A percentile compares a stretch with the other conserved stretches of the same genome.
Conservation (phyloP, 2,329 filamentous ascomycete species). For the Dactylellina parvicollis region DNA sequence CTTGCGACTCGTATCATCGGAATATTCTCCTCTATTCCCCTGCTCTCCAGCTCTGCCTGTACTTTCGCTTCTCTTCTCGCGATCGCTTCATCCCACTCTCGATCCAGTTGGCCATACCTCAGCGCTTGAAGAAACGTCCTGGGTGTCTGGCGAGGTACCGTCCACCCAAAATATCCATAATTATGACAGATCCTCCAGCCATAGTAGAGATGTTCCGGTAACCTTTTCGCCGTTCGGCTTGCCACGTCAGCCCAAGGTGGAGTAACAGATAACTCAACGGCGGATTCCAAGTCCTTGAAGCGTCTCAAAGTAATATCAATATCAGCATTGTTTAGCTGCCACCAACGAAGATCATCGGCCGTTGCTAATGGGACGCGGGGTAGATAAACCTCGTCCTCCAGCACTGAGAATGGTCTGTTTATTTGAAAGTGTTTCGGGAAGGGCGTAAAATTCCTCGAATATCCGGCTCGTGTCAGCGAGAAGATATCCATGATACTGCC, state of each 20-base stretch:
- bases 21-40: conserved; percentile 31
- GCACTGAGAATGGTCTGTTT: conserved; percentile 25
- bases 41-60: conserved; percentile 20
- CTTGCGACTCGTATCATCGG: conserved; percentile 34
- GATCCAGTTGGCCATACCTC: conserved; percentile 36
- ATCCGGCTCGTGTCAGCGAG: conserved; percentile 18
- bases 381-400: conserved; percentile 40
- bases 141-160: conserved; percentile 13
- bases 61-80: conserved; percentile 34
- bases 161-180: conserved; percentile 51
- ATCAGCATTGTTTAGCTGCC: conserved; percentile 42
- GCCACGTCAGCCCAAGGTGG: conserved; percentile 32
- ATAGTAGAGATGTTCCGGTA: conserved; percentile 50
- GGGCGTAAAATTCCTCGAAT: conserved; percentile 37
- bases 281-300: conserved; percentile 6
- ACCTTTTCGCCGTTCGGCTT: background rate
- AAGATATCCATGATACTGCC: conserved; percentile 37
- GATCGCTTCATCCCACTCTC: conserved; percentile 49
- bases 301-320: conserved; percentile 19
- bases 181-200: conserved; percentile 50
- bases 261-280: conserved; percentile 5
- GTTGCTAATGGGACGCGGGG: conserved; percentile 25
- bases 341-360: conserved; percentile 25
- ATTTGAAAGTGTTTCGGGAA: conserved; percentile 30
- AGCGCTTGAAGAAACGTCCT: conserved; percentile 25